A percentile compares a stretch with the other conserved stretches of the same genome.
phyloP scores from a whole-genome alignment of 1,284 basidiomycete genomes.

The Cryptococcus wingfieldii region DNA sequence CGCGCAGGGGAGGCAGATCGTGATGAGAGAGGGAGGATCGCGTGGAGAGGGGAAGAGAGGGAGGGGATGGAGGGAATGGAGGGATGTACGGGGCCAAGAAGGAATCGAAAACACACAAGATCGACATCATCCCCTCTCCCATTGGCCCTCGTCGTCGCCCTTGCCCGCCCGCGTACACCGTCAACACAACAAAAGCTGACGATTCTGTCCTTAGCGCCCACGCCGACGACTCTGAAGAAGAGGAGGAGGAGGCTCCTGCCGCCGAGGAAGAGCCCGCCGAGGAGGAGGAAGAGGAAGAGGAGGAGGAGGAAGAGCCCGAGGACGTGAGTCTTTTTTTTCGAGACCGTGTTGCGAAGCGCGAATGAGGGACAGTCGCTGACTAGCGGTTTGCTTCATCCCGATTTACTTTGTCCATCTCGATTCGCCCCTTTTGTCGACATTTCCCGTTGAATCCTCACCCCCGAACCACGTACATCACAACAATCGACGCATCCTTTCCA shows the following conservation, averaged over 20 bases:
- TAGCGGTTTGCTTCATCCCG: neutral
- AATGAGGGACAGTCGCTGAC: too few species aligned
- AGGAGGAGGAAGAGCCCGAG: slow-evolving; percentile 68
- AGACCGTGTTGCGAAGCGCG: neutral
- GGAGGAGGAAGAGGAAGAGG: slow-evolving; percentile 51
- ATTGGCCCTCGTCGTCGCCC: neutral
- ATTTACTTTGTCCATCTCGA: neutral
- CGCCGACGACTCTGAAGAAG: slow-evolving; percentile 46
- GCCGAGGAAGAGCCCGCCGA: slow-evolving; percentile 50
- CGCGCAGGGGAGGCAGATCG: neutral
- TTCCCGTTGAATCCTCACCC: neutral
- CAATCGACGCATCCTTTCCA: neutral
- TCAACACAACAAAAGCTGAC: neutral
- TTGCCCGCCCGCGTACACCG: neutral
- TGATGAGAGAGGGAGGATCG: neutral
- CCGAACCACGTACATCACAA: neutral
- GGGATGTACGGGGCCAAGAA: neutral
- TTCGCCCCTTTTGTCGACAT: neutral
- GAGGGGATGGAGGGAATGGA: too few species aligned
- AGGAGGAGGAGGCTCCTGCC: slow-evolving; percentile 35
- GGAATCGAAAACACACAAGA: neutral
- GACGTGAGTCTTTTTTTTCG: slow-evolving; percentile 58
- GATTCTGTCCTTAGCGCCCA: slow-evolving; percentile 33
- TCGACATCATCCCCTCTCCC: neutral
- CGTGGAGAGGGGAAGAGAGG: neutral